Conservation (phyloP, 345 rosid genomes). For the Heritiera fomes region DNA sequence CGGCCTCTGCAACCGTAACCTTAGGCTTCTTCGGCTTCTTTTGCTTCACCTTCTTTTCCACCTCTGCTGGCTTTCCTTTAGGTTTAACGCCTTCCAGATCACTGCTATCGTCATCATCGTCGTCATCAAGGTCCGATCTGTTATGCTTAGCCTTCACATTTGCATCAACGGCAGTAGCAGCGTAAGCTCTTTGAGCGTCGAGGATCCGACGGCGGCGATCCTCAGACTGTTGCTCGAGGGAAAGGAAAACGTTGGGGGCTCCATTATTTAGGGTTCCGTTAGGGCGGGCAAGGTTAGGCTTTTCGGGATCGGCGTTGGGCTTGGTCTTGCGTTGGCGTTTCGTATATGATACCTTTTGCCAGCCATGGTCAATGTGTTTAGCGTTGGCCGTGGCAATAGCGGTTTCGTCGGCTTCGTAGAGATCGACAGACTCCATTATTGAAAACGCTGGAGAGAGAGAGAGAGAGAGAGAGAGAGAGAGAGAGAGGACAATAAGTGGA, state of each 20-base stretch:
- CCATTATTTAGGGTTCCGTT: constrained; percentile 33
- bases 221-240: constrained; percentile 55
- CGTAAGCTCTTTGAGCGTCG: constrained; percentile 37
- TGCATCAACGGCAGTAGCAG: constrained; percentile 21
- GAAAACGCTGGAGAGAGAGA: not conserved
- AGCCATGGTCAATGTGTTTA: constrained; percentile 55
- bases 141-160: constrained; percentile 19
- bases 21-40: constrained; percentile 77
- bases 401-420: constrained; percentile 28
- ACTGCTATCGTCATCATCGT: constrained; percentile 40
- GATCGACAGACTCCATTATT: constrained; percentile 24
- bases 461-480: not conserved
- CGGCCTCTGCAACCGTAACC: constrained; percentile 64
- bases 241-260: constrained; percentile 44
- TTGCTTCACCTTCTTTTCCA: constrained; percentile 42
- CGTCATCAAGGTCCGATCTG: constrained; percentile 42
- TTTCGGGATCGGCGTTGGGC: constrained; percentile 32
- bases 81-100: constrained; percentile 37
- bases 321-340: constrained; percentile 60
- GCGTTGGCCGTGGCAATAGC: constrained; percentile 23
- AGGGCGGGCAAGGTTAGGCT: not conserved
- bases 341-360: constrained; percentile 70
- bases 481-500: not conserved
- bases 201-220: constrained; percentile 48
- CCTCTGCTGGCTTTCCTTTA: constrained; percentile 33